Base-by-base conservation (phyloP, 75 land plant species). In the Sequoia sempervirens region DNA sequence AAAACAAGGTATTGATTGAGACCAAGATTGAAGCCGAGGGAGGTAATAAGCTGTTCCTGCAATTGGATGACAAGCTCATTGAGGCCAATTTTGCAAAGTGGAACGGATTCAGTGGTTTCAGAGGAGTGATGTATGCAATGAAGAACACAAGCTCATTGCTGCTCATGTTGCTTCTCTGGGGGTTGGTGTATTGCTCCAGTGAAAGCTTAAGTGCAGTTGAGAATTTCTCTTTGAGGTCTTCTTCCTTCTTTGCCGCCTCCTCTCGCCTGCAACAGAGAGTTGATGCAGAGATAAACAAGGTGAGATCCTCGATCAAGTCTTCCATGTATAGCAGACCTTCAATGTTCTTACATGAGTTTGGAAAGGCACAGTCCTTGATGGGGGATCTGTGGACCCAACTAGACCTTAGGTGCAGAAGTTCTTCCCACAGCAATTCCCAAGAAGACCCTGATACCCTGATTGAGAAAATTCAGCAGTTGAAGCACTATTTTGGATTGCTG, bases 101-200 rank as follows among this genome's bases (percentile, higher is more conserved):
- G 90, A 87, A 76, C 86, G 89, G 85, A 74, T 85, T 89, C 74
- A 86, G 90, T 73, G 91, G 94, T 1, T 92, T 94, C 87, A 66
- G 92, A 61, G 93, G 94, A 17, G 93, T 88, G 2, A 80, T 94
- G 26, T 91, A 84, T 82, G 94, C 92, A 32, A 90, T 91, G 92
- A 87, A 90, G 74, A 91, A 89, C 37, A 87, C 91, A 6, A 91
- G 90, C 81, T 92, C 91, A 2, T 79, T 89, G 34, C 83, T 94
- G 26, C 90, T 93, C 8, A 84, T 83, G 80, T 84, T 92, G 45
- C 87, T 94, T 82, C 86, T 92, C 6, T 88, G 87, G 84, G 96
- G 94, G 0, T 41, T 91, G 75, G 94, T 91, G 13, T 86, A 82
- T 74, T 85, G 86, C 58, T 28, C 41, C 80, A 78, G 9, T 78